These are phyloP conservation scores for Pseudocercospora pini-densiflorae DNA, from an alignment of 2,329 filamentous ascomycete species.

Conservation along the genomic window DNA sequence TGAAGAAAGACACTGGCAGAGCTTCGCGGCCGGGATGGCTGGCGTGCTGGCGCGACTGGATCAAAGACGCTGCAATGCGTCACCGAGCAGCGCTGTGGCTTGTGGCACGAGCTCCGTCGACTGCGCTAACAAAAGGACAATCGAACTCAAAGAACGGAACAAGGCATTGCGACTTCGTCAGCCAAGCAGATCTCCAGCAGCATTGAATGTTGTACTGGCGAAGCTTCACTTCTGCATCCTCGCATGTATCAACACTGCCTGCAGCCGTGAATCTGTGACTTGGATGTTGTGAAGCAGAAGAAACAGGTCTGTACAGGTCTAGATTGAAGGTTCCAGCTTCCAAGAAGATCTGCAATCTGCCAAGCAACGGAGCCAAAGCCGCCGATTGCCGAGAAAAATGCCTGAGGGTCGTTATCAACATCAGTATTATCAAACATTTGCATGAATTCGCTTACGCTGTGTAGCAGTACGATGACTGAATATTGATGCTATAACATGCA, in stretches of 20 bases:
- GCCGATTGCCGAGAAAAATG: neutral
- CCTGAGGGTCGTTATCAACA: neutral
- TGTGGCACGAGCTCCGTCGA: constrained; percentile 23
- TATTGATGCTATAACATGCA: no score
- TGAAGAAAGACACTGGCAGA: constrained; percentile 5
- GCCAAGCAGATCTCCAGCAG: neutral
- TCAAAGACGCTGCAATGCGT: constrained; percentile 12
- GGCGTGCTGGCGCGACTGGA: constrained; percentile 3
- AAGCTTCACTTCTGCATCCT: neutral
- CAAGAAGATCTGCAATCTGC: neutral
- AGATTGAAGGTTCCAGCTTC: neutral
- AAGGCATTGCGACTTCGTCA: constrained; percentile 13
- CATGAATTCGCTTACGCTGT: no score
- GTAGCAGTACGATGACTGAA: no score
- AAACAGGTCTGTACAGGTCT: neutral
- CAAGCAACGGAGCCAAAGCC: neutral
- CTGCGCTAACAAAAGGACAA: constrained; percentile 7
- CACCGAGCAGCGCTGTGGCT: constrained; percentile 16
- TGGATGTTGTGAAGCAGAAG: constrained; percentile 1
- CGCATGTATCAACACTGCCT: no score
- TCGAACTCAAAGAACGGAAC: constrained; percentile 14
- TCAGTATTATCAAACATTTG: no score
- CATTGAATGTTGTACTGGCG: neutral
- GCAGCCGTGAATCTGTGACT: neutral
- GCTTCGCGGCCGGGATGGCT: constrained; percentile 2